Conservation (phyloP, 768 basidiomycete species). For the Mycena polygramma region DNA sequence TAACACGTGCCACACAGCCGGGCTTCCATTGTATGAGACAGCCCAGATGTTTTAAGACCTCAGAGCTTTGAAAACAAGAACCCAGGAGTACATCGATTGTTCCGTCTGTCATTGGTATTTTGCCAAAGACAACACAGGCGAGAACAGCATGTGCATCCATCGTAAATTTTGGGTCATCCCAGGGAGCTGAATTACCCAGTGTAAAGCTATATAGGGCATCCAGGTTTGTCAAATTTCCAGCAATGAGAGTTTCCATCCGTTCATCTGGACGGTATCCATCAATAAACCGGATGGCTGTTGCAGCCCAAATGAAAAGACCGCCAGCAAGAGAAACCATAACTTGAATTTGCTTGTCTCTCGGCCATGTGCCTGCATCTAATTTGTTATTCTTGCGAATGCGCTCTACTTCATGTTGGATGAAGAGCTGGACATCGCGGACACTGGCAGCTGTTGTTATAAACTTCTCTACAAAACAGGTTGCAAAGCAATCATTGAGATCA, state of each 20-base stretch:
- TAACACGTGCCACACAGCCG: too few relatives aligned
- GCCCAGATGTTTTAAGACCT: too few relatives aligned
- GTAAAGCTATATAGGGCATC: not conserved
- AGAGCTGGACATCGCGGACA: not conserved
- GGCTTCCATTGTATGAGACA: too few relatives aligned
- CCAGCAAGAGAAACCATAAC: not conserved
- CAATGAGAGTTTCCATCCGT: not conserved
- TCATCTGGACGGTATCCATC: not conserved
- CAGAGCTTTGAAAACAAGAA: too few relatives aligned
- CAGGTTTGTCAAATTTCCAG: not conserved
- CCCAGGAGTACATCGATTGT: too few relatives aligned
- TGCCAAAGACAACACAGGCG: too few relatives aligned
- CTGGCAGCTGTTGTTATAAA: not conserved
- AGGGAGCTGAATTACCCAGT: not conserved
- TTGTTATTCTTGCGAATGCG: not conserved
- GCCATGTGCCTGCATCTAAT: not conserved
- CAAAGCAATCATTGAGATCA: not conserved
- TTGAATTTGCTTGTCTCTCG: not conserved
- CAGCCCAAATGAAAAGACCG: not conserved
- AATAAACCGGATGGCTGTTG: not conserved
- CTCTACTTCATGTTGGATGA: not conserved
- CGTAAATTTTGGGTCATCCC: not conserved
- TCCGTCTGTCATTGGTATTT: too few relatives aligned
- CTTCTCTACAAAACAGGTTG: not conserved
- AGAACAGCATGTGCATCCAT: not conserved